A percentile compares a stretch with the other conserved stretches of the same genome.
These are phyloP conservation scores for Pleurotus djamor DNA, from an alignment of 768 basidiomycete species.

Conservation along the genomic window DNA sequence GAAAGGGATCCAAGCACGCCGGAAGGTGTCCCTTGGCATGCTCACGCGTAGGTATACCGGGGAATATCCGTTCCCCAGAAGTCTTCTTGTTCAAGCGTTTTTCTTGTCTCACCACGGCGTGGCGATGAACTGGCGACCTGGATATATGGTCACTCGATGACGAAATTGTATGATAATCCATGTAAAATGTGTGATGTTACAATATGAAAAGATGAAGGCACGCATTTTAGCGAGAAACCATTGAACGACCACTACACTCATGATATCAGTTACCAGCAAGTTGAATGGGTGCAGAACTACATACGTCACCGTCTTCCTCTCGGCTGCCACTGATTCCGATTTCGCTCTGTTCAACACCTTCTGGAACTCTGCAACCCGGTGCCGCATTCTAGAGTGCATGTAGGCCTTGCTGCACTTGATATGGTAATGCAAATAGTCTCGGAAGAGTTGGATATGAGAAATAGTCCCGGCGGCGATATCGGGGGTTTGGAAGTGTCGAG, in stretches of 20 bases:
- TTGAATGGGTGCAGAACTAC: background rate
- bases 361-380: conserved; percentile 93
- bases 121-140: background rate
- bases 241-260: conserved; percentile 50
- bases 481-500: conserved; percentile 86
- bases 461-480: conserved; percentile 74
- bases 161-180: background rate
- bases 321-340: conserved; percentile 78
- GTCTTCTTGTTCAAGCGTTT: too few relatives aligned
- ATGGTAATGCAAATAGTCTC: conserved; percentile 99
- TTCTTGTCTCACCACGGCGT: background rate
- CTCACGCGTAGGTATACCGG: background rate
- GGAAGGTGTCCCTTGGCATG: background rate
- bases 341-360: conserved; percentile 96
- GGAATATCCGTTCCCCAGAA: background rate
- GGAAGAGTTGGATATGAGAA: conserved; percentile 94
- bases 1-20: background rate
- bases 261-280: conserved; percentile 8
- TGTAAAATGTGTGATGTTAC: background rate
- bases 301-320: conserved; percentile 93
- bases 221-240: conserved; percentile 45
- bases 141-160: too few relatives aligned
- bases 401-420: conserved; percentile 99
- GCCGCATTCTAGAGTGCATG: conserved; percentile 97
- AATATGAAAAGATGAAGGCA: background rate